These are phyloP conservation scores for Aureobasidium mangrovei DNA, from an alignment of 2,329 filamentous ascomycete species.

Conservation along the genomic window DNA sequence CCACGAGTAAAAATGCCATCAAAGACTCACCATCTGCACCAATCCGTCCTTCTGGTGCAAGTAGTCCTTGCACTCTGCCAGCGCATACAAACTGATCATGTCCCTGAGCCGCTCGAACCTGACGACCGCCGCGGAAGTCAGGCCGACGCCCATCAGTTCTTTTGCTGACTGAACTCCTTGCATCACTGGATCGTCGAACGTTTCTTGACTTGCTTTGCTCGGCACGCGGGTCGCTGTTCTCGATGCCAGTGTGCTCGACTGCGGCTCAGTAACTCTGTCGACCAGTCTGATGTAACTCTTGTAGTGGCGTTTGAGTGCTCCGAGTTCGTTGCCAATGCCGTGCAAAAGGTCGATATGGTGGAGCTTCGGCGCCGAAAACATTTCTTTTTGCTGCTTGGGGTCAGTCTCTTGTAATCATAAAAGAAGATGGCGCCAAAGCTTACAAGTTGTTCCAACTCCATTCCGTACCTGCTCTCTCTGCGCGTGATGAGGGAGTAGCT, in stretches of 20 bases:
- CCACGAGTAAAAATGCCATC: neutral
- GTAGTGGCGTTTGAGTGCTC: constrained; percentile 53
- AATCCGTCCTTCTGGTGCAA: constrained; percentile 62
- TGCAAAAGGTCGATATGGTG: constrained; percentile 46
- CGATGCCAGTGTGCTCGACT: constrained; percentile 34
- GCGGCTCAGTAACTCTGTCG: constrained; percentile 45
- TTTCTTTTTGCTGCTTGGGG: constrained; percentile 38
- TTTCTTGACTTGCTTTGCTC: constrained; percentile 21
- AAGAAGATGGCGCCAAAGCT: constrained; percentile 10
- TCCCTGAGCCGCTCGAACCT: constrained; percentile 53
- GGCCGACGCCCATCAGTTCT: constrained; percentile 33
- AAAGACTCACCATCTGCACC: constrained; percentile 51
- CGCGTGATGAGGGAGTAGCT: constrained; percentile 49
- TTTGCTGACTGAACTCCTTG: constrained; percentile 23
- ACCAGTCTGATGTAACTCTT: constrained; percentile 53
- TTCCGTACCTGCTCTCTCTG: constrained; percentile 38
- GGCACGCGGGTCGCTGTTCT: constrained; percentile 34
- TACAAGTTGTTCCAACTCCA: constrained; percentile 44
- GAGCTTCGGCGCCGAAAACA: constrained; percentile 44
- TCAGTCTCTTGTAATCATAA: neutral
- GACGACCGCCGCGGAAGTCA: constrained; percentile 43
- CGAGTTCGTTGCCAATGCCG: constrained; percentile 51
- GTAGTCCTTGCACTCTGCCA: constrained; percentile 54
- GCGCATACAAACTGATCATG: constrained; percentile 50
- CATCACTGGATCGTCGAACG: constrained; percentile 19